Conservation (phyloP, 2,329 filamentous ascomycete genomes). For the Stemphylium beticola region DNA sequence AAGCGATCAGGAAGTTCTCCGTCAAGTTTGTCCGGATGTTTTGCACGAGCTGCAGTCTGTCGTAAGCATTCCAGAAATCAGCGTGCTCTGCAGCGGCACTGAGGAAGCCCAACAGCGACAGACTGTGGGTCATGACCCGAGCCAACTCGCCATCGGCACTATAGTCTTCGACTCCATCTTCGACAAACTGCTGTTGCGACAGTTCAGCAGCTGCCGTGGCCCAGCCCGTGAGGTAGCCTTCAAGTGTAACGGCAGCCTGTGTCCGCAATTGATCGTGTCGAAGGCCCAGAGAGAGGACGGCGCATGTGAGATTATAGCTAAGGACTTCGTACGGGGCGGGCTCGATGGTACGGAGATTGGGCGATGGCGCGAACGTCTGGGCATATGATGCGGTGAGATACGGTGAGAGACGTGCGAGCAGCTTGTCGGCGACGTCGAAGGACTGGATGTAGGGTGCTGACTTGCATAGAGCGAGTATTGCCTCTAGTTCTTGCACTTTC, state of each 20-base stretch:
- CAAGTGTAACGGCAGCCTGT: conserved; percentile 69
- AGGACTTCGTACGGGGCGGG: conserved; percentile 89
- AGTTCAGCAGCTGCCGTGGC: conserved; percentile 64
- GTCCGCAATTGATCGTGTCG: conserved; percentile 73
- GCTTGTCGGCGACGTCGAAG: conserved; percentile 73
- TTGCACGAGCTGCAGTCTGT: conserved; percentile 75
- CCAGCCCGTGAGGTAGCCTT: conserved; percentile 76
- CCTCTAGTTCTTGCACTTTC: conserved; percentile 90
- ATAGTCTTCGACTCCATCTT: conserved; percentile 60
- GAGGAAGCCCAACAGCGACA: conserved; percentile 89
- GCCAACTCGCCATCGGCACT: conserved; percentile 59
- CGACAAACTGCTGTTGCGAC: conserved; percentile 60
- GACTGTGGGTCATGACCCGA: conserved; percentile 75
- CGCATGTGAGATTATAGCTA: conserved; percentile 77
- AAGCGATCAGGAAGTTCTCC: conserved; percentile 80
- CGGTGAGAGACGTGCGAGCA: conserved; percentile 78
- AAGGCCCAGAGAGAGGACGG: conserved; percentile 79
- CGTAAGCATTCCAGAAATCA: conserved; percentile 79
- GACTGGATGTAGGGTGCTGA: conserved; percentile 78
- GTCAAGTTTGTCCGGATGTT: conserved; percentile 76
- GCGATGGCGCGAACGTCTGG: conserved; percentile 79
- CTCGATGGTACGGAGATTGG: conserved; percentile 80
- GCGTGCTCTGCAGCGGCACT: conserved; percentile 79
- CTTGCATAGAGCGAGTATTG: conserved; percentile 88
- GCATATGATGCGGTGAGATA: conserved; percentile 86